Evolutionary conservation across 495 filamentous ascomycete genomes (phyloP), one percentile per base, ranked within the genome.

Genomic region (Parathielavia hyrcaniae): DNA sequence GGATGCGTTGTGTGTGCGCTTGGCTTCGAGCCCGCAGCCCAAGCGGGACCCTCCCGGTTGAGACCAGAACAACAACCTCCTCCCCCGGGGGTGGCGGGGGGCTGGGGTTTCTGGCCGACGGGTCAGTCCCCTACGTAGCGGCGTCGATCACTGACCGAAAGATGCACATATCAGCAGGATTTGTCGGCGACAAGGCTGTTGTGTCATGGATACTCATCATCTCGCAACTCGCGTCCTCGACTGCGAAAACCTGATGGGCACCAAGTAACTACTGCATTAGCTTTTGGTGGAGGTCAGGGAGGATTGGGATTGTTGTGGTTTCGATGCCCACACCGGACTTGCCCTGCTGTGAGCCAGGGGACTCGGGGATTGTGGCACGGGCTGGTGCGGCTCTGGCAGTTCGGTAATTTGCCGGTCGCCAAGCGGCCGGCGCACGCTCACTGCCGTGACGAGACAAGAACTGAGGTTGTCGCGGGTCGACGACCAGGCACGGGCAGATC

Each of bases 391-490:
- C 59, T 62, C 56, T 59, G 35, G 41, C 34, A 14, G 20, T 22
- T 66, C 66, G 66, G 66, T 69, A 67, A 69, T 69, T 69, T 69
- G 62, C 47, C 20, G 35, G 13, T 34, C 55, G 66, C 64, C 62
- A 69, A 69, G 66, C 57, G 57, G 66, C 66, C 66, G 66, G 56
- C 26, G 46, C 39, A 50, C 48, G 62, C 26, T 30, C 45, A 61
- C 58, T 56, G 49, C 26, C 30, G 39, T 41, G 44, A 44, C 35
- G 23, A 63, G 19, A 32, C 12, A 44, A 19, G 32, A 57, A 52
- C 19, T 34, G 53, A 58, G 32, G 39, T 43, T 50, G 20, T 45
- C 34, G 23, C 43, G 19, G 39, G n/a, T n/a, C n/a, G n/a, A n/a
- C n/a, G n/a, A 44, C 52, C 9, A 34, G 47, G 39, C 16, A 36